Base-by-base conservation (phyloP, 1,284 basidiomycete species). In the Schizophyllum commune region DNA sequence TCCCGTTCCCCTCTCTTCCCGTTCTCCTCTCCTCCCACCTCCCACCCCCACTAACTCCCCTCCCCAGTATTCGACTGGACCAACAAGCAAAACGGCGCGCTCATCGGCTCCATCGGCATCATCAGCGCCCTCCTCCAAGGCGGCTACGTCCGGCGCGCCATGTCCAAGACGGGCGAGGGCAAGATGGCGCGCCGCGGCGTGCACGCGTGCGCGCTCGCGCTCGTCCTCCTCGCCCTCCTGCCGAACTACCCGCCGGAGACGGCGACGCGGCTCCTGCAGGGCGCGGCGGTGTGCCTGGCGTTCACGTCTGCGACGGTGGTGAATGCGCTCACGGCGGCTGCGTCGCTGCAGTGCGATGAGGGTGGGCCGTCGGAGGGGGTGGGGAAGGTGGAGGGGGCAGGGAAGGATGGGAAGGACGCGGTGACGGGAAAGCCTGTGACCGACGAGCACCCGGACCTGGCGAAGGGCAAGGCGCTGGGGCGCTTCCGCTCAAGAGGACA, bases 271-370 rank as follows among this genome's bases (percentile, higher is more conserved):
- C 75, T 92, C 0, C 78, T 96, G 4, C 91, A 91, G 68, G 78
- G 75, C 9, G 88, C 91, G 1, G 90, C 92, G 0, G 79, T 90
- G 2, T 90, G 88, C 68, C 79, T 96, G 72, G 92, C 92, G 1
- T 95, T 93, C 75, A 95, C 94, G 1, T 90, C 87, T 63, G 94
- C 94, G 4, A 96, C 92, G 2, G 94, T 96, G 56, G 94, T 97
- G 62, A 96, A 91, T 68, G 84, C 91, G 4, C 77, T 97, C 63
- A 96, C 92, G 55, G 86, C 93, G 20, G 84, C 88, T 63, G 94
- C 93, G 9, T 93, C 91, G 8, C 72, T 93, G 65, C 91, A 94
- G 73, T 94, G 92, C 67, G 91, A 95, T 69, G 91, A 90, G 22
- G 77, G 74, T 4, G 73, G 71, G 2, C 73, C 82, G 33, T n/a